phyloP scores from a whole-genome alignment of 768 basidiomycete species.

The Sutorius australiensis region DNA sequence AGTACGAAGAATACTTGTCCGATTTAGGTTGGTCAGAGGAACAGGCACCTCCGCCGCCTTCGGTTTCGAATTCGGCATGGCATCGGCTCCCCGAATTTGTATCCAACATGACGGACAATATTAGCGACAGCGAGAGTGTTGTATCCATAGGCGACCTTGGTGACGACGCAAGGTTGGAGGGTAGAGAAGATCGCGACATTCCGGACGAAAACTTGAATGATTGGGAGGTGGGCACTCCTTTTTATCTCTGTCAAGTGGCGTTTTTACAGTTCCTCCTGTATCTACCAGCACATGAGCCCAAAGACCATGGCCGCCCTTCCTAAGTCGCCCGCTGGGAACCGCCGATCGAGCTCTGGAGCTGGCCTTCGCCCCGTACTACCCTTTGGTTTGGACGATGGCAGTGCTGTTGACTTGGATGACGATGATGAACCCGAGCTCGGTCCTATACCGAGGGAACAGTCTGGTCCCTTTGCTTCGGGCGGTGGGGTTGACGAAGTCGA shows the following conservation, averaged over 20 bases:
- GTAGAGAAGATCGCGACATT: conserved; percentile 57
- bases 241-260: background rate
- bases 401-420: conserved; percentile 66
- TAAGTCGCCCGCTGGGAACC: conserved; percentile 79
- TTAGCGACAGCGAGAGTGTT: conserved; percentile 93
- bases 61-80: conserved; percentile 62
- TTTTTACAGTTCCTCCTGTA: background rate
- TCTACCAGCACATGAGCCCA: conserved; percentile 84
- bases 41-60: conserved; percentile 37
- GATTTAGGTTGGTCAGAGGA: conserved; percentile 76
- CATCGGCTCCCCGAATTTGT: conserved; percentile 76
- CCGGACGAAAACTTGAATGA: conserved; percentile 85
- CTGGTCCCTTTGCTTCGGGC: conserved; percentile 70
- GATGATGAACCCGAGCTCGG: conserved; percentile 73
- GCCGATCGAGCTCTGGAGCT: conserved; percentile 80
- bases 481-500: conserved; percentile 89
- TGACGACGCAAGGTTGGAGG: conserved; percentile 68
- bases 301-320: conserved; percentile 92
- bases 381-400: conserved; percentile 71
- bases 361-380: conserved; percentile 81
- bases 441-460: conserved; percentile 70
- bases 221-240: conserved; percentile 74
- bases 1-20: conserved; percentile 95
- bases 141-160: conserved; percentile 86
- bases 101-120: conserved; percentile 77